Evolutionary conservation across 352 stramenopile species (phyloP), one percentile per base, ranked within the genome.

Genomic region (Pseudoperonospora humuli): DNA sequence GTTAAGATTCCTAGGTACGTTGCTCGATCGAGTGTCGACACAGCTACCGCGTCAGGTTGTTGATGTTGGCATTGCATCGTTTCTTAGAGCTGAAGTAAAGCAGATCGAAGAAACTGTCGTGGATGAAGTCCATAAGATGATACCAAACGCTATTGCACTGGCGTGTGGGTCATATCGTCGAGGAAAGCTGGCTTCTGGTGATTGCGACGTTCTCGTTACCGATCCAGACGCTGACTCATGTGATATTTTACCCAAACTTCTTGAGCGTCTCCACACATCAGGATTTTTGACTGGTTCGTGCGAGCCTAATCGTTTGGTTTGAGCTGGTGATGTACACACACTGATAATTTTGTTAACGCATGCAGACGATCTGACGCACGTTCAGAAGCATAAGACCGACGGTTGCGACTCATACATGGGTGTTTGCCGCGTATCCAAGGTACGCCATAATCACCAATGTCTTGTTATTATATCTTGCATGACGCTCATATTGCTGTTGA

Each of bases 321-420:
- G 19, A 5, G 13, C n/a, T 31, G 0, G 14, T 5, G 10, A 15
- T 20, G 7, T 29, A 32, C 5, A 19, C 5, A 5, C 14, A 20
- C 13, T 33, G 21, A 29, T 21, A 2, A 24, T 2, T 21, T 2
- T 32, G 37, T 20, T 11, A 32, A 13, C 24, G 9, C 15, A 13
- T 50, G 4, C 34, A 84, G 80, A 92, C 23, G 67, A 91, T 44
- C 50, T 93, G 44, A 85, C 64, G 1, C 70, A 84, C 29, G 47
- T 75, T 14, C 72, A 70, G 5, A 74, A 73, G 15, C 64, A 74
- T 45, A 69, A 88, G 14, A 64, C 57, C 19, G 67, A 62, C 2
- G 51, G 61, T 9, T 88, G 71, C 18, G 70, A 90, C 50, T 84
- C 79, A 0, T 95, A 91, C 71, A 95, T 93, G 84, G 84, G 84